These are phyloP conservation scores for Salvia hispanica DNA, from an alignment of 257 asterid genomes.

Conservation along the genomic window DNA sequence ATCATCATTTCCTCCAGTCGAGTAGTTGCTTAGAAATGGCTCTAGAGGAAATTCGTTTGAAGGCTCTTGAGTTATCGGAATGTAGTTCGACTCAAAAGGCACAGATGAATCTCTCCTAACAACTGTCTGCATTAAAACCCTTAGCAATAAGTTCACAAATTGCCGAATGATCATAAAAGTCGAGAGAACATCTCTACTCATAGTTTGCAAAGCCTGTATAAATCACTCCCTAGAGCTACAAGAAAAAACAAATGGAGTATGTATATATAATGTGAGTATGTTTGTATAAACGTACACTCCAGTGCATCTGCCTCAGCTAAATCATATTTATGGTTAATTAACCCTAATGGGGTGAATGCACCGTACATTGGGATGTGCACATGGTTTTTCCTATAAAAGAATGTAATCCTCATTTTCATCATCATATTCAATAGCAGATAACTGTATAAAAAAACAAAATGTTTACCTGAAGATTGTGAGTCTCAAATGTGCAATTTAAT, in stretches of 20 bases:
- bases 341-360: no score
- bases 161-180: not conserved
- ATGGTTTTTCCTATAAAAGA: not conserved
- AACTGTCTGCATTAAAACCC: conserved; percentile 60
- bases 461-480: conserved; percentile 77
- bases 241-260: not conserved
- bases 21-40: conserved; percentile 71
- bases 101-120: conserved; percentile 55
- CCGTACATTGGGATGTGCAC: no score
- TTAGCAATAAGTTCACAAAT: not conserved
- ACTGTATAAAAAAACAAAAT: conserved; percentile 8
- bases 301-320: no score
- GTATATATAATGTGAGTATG: no score
- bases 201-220: not conserved
- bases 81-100: conserved; percentile 79
- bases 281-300: no score
- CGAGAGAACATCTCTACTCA: not conserved
- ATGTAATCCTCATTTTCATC: not conserved
- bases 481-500: conserved; percentile 71
- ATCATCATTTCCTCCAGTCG: conserved; percentile 41
- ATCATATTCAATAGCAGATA: not conserved
- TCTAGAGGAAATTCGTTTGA: conserved; percentile 73
- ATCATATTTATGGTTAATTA: no score
- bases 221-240: not conserved
- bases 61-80: conserved; percentile 58